Conservation (phyloP, 768 basidiomycete species). For the Chalciporus pseudorubinellus region DNA sequence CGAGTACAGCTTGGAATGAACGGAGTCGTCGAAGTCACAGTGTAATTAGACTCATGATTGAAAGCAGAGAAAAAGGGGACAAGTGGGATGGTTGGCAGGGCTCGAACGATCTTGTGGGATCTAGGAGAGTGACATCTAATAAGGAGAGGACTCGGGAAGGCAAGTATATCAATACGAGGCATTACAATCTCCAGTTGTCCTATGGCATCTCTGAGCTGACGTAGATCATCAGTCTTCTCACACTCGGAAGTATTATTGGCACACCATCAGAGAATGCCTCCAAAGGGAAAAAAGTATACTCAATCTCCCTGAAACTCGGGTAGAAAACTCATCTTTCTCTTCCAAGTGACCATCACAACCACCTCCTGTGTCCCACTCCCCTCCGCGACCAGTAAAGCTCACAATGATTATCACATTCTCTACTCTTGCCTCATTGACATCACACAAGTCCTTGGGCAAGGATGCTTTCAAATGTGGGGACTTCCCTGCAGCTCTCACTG, state of each 20-base stretch:
- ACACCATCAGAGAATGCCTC: conserved; percentile 88
- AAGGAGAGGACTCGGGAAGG: conserved; percentile 96
- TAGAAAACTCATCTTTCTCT: background rate
- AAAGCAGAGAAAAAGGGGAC: conserved; percentile 71
- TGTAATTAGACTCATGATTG: conserved; percentile 90
- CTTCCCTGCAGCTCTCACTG: no score
- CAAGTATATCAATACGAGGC: conserved; percentile 94
- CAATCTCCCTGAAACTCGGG: background rate
- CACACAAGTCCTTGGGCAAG: no score
- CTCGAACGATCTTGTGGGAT: conserved; percentile 94
- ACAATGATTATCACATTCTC: no score
- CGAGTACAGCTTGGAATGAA: conserved; percentile 99
- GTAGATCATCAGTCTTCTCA: conserved; percentile 61
- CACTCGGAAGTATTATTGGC: conserved; percentile 88
- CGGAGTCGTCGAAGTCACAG: conserved; percentile 92
- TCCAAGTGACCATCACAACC: conserved; percentile 79
- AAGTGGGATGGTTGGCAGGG: conserved; percentile 46
- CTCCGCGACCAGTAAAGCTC: no score
- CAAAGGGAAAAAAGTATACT: conserved; percentile 62
- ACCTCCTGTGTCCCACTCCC: no score
- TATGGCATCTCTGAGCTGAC: background rate
- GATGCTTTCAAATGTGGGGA: no score
- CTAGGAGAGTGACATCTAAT: conserved; percentile 92
- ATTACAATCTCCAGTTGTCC: background rate
- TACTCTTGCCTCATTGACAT: no score